Conservation (phyloP, 2,329 filamentous ascomycete genomes). For the Neopestalotiopsis clavispora region DNA sequence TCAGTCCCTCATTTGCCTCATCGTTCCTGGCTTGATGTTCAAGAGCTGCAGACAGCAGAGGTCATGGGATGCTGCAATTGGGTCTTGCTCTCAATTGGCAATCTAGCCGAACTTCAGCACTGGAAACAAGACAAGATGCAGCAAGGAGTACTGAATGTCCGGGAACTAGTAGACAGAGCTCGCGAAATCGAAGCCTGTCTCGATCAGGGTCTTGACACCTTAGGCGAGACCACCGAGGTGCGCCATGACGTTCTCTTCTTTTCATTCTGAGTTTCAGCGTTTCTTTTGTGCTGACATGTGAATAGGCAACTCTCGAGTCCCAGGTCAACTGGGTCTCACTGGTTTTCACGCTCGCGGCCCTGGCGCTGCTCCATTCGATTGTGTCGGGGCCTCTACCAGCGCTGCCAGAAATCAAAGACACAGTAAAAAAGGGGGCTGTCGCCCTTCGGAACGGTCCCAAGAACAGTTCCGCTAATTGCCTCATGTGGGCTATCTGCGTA, state of each 20-base stretch:
- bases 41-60: background rate
- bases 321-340: background rate
- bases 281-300: background rate
- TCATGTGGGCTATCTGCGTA: background rate
- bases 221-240: background rate
- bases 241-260: background rate
- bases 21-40: background rate
- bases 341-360: background rate
- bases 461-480: background rate
- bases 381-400: background rate
- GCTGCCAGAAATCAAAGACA: background rate
- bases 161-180: background rate
- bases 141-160: background rate
- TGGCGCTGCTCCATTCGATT: background rate
- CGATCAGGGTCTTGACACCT: background rate
- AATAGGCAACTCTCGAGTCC: background rate
- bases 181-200: background rate
- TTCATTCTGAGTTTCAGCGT: background rate
- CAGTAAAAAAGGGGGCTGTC: background rate
- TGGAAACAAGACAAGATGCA: background rate
- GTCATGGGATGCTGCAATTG: slow-evolving; percentile 4
- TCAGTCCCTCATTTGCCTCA: background rate
- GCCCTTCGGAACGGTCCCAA: background rate
- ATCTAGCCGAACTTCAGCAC: background rate
- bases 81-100: background rate